Evolutionary conservation across 2,329 filamentous ascomycete species (phyloP), one percentile per base, ranked within the genome.

Genomic region (Penicillium sp.): DNA sequence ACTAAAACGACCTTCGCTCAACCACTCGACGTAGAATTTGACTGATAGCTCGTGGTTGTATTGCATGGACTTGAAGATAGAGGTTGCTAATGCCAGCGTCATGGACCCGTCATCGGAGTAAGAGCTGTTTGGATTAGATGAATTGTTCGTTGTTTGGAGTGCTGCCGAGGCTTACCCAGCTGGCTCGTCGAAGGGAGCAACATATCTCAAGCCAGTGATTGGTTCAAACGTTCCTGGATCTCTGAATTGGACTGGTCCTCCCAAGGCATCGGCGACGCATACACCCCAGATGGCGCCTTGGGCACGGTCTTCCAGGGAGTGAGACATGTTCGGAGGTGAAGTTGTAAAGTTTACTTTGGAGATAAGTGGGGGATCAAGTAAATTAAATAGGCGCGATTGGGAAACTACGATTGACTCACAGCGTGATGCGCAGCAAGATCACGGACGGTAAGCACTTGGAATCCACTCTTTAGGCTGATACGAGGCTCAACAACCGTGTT

Each of bases 41-140:
- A 75, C 67, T 10, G 72, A 66, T 3, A 66, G 53, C 7, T 59
- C 57, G 11, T 72, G 65, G 44, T 67, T 58, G 50, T 72, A 72
- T 8, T 57, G 51, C 24, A 67, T 68, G 1, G 55, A 63, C 31
- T 72, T 66, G 48, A 72, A 68, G 13, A 78, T 63, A 18, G 75
- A 73, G 41, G 71, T 62, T 2, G 73, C 71, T 5, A 78, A 70
- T 45, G 75, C 77, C 10, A 78, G 64, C 4, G 75, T 74, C 72
- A 77, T 75, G 11, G 73, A 71, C 1, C 74, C 77, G 54, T 78
- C 75, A 58, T 77, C 75, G 4, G 75, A 77, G 62, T 73, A 78
- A 32, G 67, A 68, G 9, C 67, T 69, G 44, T 32, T 48, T 29
- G 22, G 11, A 21, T 51, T 42, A 47, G 49, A 31, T 2, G 9